Base-by-base conservation (phyloP, 164 flowering plant species). In the Liquidambar formosana region DNA sequence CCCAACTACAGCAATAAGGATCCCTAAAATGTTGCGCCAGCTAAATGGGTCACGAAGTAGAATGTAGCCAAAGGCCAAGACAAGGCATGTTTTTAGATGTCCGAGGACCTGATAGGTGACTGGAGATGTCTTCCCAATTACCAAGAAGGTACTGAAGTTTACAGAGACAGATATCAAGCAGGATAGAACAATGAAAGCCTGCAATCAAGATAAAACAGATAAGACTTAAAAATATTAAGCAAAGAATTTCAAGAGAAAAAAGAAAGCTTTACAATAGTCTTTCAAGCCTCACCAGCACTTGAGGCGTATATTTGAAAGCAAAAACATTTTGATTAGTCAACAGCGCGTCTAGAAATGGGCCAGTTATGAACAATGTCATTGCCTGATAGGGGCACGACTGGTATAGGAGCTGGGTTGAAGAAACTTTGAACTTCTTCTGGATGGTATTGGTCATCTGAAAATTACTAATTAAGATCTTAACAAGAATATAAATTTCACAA, bases 91-190 rank as follows among this genome's bases (percentile, higher is more conserved):
- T 77, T 94, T 94, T 57, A 92, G 77, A 78, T 94, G 98, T 44
- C 98, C 98, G 15, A 94, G 83, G 53, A 94, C 98, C 73, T 94
- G 98, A 80, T 94, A 94, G 12, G 98, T 94, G 54, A 94, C 98
- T 19, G 98, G 90, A 56, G 98, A 94, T 48, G 98, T 94, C 81
- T 94, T 94, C 33, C 98, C 98, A 68, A 94, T 94, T 22, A 94
- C 98, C 69, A 94, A 81, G 80, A 94, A 94, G 11, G 98, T 94
- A 72, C 98, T 94, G 67, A 94, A 94, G 83, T 94, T 94, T 23
- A 94, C 98, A 57, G 97, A 90, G 46, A 94, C 93, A 22, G 98
- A 86, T 51, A 94, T 94, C 73, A 92, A 73, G 89, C 97, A 94
- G 67, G 98, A 94, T 5, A 94, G 80, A 38, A 94, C 87, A 70